Conservation (phyloP, 164 flowering plant genomes). For the Brasenia schreberi region DNA sequence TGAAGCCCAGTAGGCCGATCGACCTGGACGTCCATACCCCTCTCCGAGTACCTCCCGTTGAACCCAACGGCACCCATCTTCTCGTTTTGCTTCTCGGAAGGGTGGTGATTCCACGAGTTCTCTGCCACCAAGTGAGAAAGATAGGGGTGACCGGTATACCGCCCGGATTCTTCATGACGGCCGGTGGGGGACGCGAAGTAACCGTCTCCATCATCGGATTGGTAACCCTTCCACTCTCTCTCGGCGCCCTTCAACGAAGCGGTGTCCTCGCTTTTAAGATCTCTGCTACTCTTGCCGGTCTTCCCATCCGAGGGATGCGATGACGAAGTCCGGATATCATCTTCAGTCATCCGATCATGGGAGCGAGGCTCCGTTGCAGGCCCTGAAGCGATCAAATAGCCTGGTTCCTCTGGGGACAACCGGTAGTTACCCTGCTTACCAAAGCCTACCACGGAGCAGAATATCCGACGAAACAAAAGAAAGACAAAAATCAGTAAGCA, state of each 20-base stretch:
- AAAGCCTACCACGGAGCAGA: neutral
- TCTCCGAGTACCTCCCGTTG: slow-evolving; percentile 3
- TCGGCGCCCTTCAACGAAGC: slow-evolving; percentile 17
- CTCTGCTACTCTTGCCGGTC: slow-evolving; percentile 36
- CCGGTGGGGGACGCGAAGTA: slow-evolving; percentile 17
- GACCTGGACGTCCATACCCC: neutral
- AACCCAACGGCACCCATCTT: slow-evolving; percentile 32
- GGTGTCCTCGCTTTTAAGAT: slow-evolving; percentile 24
- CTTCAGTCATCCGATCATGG: slow-evolving; percentile 43
- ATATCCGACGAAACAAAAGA: too few species aligned
- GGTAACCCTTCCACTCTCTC: slow-evolving; percentile 46
- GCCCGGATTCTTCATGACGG: slow-evolving; percentile 20
- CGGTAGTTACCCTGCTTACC: slow-evolving; percentile 78
- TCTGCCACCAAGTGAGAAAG: slow-evolving; percentile 29
- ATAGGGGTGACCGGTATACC: slow-evolving; percentile 25
- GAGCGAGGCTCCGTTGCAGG: slow-evolving; percentile 17
- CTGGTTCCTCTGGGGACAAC: slow-evolving; percentile 43
- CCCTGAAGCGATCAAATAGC: slow-evolving; percentile 29
- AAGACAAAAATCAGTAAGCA: too few species aligned
- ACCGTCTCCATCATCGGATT: slow-evolving; percentile 30
- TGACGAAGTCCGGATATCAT: slow-evolving; percentile 30
- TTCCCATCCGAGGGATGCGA: slow-evolving; percentile 35
- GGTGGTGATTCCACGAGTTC: slow-evolving; percentile 19
- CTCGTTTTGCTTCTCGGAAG: slow-evolving; percentile 37
- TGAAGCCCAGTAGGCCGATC: neutral